Evolutionary conservation across 306 rosid genomes (phyloP).

Genomic region (Mimosa pudica): DNA sequence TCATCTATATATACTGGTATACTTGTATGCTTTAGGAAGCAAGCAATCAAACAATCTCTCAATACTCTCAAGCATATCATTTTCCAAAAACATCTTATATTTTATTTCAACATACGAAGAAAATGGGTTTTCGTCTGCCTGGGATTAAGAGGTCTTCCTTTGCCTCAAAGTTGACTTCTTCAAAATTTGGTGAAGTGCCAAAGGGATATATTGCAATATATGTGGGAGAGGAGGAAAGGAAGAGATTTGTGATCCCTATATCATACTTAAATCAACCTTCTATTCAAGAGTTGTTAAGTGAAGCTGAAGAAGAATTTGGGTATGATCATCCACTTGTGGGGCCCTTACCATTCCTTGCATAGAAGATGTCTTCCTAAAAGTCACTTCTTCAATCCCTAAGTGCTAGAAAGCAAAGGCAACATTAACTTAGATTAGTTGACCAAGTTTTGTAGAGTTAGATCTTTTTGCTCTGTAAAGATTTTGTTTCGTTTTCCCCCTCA

Average conservation of each 20-base stretch:
- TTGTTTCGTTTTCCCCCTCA: too few species aligned
- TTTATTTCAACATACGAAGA: background rate
- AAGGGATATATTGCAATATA: conserved; percentile 2
- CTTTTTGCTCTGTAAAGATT: too few species aligned
- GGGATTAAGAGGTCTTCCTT: background rate
- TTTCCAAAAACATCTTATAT: background rate
- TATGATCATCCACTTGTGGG: background rate
- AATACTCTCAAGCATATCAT: too few species aligned
- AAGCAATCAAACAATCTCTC: background rate
- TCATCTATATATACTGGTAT: background rate
- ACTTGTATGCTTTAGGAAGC: background rate
- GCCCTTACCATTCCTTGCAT: background rate
- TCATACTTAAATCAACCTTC: background rate
- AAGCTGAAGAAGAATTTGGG: background rate
- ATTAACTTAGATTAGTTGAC: conserved; percentile 16
- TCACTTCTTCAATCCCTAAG: background rate
- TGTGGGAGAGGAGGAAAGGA: background rate
- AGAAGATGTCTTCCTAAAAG: background rate
- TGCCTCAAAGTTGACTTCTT: background rate
- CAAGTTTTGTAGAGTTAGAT: conserved; percentile 2
- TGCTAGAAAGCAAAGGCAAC: background rate
- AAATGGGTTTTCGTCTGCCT: conserved; percentile 8
- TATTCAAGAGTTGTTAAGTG: background rate
- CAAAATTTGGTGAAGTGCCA: conserved; percentile 10
- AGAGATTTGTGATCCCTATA: background rate